phyloP scores from a whole-genome alignment of 2,329 filamentous ascomycete species.

The Chaetothyriales sp. region DNA sequence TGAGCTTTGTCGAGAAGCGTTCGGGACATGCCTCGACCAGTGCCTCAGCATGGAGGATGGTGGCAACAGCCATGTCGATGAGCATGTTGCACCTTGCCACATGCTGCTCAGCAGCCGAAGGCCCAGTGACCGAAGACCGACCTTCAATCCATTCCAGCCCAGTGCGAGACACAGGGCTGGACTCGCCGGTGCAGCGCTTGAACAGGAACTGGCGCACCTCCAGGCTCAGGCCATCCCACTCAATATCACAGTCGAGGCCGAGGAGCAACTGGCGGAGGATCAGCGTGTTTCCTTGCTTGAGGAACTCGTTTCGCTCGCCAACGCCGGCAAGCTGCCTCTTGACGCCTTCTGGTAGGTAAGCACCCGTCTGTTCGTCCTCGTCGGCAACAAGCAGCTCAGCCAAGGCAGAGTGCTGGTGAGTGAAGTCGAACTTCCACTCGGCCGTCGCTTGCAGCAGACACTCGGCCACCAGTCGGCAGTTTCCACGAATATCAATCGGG shows the following conservation, averaged over 20 bases:
- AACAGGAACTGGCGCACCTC: conserved; percentile 33
- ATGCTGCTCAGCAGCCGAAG: conserved; percentile 26
- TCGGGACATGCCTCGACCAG: background rate
- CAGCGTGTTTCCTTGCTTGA: conserved; percentile 29
- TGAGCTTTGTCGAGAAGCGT: background rate
- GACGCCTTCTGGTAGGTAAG: conserved; percentile 13
- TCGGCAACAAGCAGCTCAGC: conserved; percentile 20
- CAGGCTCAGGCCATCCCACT: conserved; percentile 37
- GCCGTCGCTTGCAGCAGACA: conserved; percentile 25
- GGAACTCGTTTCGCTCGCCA: conserved; percentile 25
- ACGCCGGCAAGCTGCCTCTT: conserved; percentile 20
- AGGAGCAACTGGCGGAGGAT: conserved; percentile 34
- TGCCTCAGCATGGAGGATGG: background rate
- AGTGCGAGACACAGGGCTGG: conserved; percentile 20
- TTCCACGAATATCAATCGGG: conserved; percentile 22
- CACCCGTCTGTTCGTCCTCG: conserved; percentile 6
- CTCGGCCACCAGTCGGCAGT: conserved; percentile 26
- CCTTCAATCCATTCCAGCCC: background rate
- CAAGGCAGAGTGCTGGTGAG: conserved; percentile 25
- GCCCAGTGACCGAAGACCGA: conserved; percentile 7
- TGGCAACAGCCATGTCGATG: conserved; percentile 22
- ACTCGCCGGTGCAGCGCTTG: conserved; percentile 30
- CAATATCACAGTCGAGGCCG: conserved; percentile 34
- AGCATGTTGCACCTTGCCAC: conserved; percentile 36
- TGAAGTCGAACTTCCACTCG: conserved; percentile 22